Evolutionary conservation across 179 eudicot genomes (phyloP).

Genomic region (Silene noctiflora): DNA sequence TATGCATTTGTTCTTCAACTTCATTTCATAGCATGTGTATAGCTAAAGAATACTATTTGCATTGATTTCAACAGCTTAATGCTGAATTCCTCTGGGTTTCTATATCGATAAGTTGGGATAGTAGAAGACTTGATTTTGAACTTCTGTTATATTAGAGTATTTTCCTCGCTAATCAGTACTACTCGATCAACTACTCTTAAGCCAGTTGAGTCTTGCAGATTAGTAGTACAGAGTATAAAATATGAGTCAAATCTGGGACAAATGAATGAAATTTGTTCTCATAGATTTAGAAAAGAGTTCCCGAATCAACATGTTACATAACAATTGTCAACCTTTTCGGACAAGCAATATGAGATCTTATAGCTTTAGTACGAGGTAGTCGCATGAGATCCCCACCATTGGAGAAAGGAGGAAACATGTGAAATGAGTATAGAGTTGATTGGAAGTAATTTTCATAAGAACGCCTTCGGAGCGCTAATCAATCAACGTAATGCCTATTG

Average conservation of each 20-base stretch:
- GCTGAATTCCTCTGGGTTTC: neutral
- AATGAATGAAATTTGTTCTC: neutral
- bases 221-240: neutral
- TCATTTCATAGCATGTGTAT: neutral
- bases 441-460: no score
- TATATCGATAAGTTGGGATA: neutral
- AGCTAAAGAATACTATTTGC: conserved; percentile 5
- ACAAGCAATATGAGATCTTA: no score
- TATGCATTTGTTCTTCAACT: neutral
- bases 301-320: no score
- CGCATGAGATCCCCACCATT: no score
- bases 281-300: neutral
- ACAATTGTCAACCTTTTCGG: no score
- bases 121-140: conserved; percentile 9
- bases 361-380: no score
- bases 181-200: neutral
- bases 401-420: no score
- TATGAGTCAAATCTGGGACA: neutral
- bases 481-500: no score
- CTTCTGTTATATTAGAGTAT: neutral
- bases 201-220: neutral
- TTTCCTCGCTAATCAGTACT: neutral
- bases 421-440: no score
- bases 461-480: no score
- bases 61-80: neutral